phyloP scores from a whole-genome alignment of 306 rosid genomes.

The Canavalia ensiformis region DNA sequence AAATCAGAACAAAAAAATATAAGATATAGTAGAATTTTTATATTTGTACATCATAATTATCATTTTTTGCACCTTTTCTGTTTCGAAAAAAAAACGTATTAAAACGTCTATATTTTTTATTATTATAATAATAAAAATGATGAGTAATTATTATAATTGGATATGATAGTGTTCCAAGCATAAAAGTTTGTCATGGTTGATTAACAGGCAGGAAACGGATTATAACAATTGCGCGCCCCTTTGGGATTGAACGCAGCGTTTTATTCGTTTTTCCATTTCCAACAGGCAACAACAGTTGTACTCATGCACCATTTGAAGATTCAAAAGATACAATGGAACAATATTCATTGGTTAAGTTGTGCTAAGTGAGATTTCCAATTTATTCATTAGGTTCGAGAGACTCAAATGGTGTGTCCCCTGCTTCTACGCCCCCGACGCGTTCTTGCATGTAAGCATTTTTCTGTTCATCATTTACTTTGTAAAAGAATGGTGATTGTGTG shows the following conservation, averaged over 20 bases:
- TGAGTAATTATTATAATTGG: too few relatives aligned
- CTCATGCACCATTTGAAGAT: neutral
- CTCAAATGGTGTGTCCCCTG: too few relatives aligned
- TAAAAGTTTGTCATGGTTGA: neutral
- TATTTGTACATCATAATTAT: too few relatives aligned
- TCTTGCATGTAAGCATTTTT: too few relatives aligned
- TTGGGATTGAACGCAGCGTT: conserved; percentile 4
- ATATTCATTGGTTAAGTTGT: neutral
- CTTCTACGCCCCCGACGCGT: too few relatives aligned
- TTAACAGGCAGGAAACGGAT: neutral
- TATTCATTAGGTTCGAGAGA: neutral
- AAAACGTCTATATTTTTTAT: too few relatives aligned
- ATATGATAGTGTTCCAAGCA: neutral
- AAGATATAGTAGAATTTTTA: too few relatives aligned
- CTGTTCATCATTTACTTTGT: too few relatives aligned
- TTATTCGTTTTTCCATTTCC: neutral
- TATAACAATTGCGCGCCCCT: neutral
- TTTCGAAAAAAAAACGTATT: too few relatives aligned
- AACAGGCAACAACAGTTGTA: neutral
- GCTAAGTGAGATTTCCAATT: neutral
- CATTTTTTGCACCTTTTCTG: too few relatives aligned
- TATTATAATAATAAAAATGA: too few relatives aligned
- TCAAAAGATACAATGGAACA: neutral
- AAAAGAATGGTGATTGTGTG: neutral
- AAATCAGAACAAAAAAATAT: too few relatives aligned